Evolutionary conservation across 1,139 yeast genomes (phyloP), one percentile per base, ranked within the genome.

Genomic region (Suhomyces yuchorum): DNA sequence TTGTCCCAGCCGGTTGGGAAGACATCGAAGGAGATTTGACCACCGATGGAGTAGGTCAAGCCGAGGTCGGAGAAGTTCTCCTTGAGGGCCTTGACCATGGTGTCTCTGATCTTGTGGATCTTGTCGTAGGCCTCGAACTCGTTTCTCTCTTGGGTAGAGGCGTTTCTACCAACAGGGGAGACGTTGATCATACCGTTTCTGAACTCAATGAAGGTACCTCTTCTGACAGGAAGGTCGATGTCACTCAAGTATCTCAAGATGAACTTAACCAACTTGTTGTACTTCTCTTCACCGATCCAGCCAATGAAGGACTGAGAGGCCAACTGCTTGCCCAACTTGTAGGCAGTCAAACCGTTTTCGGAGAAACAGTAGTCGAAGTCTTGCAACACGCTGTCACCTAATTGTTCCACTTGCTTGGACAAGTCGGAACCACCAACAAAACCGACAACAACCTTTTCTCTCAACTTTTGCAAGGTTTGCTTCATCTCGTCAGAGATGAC

Each of bases 1-100:
- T 95, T 93, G 73, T 93, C 99, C 99, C 99, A 93, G 65, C 99
- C 99, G 56, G 97, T 88, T 75, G 99, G 99, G 92, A 93, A 93
- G 57, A 93, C 99, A 65, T 93, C 99, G 65, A 93, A 93, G 42
- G 99, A 93, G 70, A 93, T 93, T 80, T 93, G 98, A 60, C 99
- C 99, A 70, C 98, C 99, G 60, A 93, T 93, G 50, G 99, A 93
- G 81, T 87, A 95, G 58, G 98, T 92, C 68, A 93, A 81, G 46
- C 86, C 88, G 62, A 76, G 78, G 70, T 92, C 95, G 51, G 93
- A 71, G 78, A 93, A 93, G 62, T 85, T 81, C 67, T 83, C 80
- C 73, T 81, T 87, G 66, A 93, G 81, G 45, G 96, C 97, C 47
- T 73, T 75, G 56, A 93, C 98, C 80, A 93, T 78, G 55, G 78